phyloP scores from a whole-genome alignment of 2,329 filamentous ascomycete species.

The Canariomyces notabilis region DNA sequence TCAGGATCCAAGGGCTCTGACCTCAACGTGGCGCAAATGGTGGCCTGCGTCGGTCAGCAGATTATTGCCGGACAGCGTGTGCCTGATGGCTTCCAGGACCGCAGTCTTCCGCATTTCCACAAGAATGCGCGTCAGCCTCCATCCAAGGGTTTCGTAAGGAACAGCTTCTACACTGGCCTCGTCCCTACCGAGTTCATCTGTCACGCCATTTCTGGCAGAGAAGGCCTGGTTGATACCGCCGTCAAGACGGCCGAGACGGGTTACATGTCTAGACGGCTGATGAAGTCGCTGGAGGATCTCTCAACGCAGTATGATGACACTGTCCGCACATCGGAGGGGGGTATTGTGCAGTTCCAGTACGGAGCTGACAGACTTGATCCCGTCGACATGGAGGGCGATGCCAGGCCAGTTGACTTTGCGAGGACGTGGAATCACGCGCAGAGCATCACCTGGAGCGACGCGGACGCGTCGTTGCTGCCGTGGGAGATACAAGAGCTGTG shows the following conservation, averaged over 20 bases:
- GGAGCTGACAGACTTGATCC: conserved; percentile 94
- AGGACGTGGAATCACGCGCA: conserved; percentile 82
- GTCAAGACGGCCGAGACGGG: conserved; percentile 98
- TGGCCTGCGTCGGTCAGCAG: conserved; percentile 93
- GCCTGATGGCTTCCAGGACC: conserved; percentile 91
- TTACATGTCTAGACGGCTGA: conserved; percentile 96
- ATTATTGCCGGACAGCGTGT: conserved; percentile 95
- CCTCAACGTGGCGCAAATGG: conserved; percentile 99
- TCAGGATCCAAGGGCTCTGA: conserved; percentile 95
- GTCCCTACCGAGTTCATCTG: conserved; percentile 92
- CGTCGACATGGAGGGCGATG: conserved; percentile 94
- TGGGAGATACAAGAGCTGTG: conserved; percentile 67
- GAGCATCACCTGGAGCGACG: conserved; percentile 72
- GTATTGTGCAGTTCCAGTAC: conserved; percentile 94
- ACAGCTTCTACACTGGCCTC: conserved; percentile 94
- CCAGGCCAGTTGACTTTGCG: conserved; percentile 86
- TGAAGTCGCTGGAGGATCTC: conserved; percentile 96
- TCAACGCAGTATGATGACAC: conserved; percentile 93
- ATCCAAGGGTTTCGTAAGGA: conserved; percentile 92
- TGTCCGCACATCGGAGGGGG: conserved; percentile 81
- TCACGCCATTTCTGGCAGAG: conserved; percentile 96
- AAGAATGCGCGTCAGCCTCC: conserved; percentile 90
- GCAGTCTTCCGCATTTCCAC: conserved; percentile 89
- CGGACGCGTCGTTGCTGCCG: conserved; percentile 67
- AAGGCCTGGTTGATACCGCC: conserved; percentile 96